Base-by-base conservation (phyloP, 1,284 basidiomycete genomes). In the Pseudozyma thailandica region DNA sequence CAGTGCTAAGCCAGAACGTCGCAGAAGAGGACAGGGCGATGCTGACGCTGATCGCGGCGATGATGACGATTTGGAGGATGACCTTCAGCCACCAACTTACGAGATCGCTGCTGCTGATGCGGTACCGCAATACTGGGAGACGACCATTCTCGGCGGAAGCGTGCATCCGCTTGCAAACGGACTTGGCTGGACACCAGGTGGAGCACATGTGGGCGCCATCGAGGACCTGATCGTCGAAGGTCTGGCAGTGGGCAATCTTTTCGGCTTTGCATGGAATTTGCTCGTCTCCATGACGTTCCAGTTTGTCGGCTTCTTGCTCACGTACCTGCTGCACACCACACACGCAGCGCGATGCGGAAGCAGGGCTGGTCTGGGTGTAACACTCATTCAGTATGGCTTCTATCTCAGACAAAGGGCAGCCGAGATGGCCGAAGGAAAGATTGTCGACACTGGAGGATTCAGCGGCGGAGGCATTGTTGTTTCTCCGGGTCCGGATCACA, bases 81-180 rank as follows among this genome's bases (percentile, higher is more conserved):
- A 66, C 15, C 89, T 90, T 4, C 56, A 75, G 48, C 56, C 68
- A 6, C 78, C 94, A 88, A 90, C 93, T 0, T 99, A 99, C 82
- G 88, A 89, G 38, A 87, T 90, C 21, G 95, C 95, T 1, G 90
- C 94, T 60, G 89, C 90, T 9, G 95, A 99, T 81, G 88, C 92
- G 0, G 94, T 92, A 0, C 96, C 95, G 0, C 89, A 93, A 0
- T 98, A 98, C 84, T 98, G 94, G 92, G 95, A 98, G 83, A 97
- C 92, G 2, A 94, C 93, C 0, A 89, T 97, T 15, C 91, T 95
- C 13, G 77, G 77, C 8, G 63, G 66, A 16, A 69, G 71, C 13
- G 75, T 74, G 0, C 74, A 77, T 50, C 74, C 78, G 59, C 89
- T 93, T 3, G 86, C 86, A 2, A 85, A 85, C 47, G 72, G 80